These are phyloP conservation scores for Hypoxylon sp. DNA, from an alignment of 2,329 filamentous ascomycete genomes.

Conservation along the genomic window DNA sequence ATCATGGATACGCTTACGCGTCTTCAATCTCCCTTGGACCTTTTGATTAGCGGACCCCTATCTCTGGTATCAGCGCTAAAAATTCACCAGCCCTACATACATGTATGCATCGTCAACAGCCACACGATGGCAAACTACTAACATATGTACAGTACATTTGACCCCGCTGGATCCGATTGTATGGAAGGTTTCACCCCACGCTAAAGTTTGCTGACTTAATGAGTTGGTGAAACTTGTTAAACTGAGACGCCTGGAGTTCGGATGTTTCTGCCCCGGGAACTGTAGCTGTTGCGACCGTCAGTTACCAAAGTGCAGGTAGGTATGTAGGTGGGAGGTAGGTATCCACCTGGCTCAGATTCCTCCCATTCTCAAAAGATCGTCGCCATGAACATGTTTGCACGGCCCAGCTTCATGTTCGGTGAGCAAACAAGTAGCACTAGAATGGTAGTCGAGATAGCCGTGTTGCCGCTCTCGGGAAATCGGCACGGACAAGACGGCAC, in stretches of 20 bases:
- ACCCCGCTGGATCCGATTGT: constrained; percentile 17
- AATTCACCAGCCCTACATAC: constrained; percentile 20
- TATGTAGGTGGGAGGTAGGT: no score
- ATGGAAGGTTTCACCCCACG: constrained; percentile 12
- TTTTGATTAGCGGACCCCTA: constrained; percentile 22
- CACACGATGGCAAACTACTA: background rate
- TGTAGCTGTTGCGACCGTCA: constrained; percentile 14
- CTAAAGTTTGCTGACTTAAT: constrained; percentile 3
- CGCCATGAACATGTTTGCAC: constrained; percentile 3
- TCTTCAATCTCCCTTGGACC: constrained; percentile 36
- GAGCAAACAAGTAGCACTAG: background rate
- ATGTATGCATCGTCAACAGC: constrained; percentile 1
- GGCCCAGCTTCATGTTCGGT: background rate
- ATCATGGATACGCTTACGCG: constrained; percentile 31
- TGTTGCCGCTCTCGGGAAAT: constrained; percentile 22
- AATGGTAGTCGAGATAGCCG: background rate
- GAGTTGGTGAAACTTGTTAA: constrained; percentile 1
- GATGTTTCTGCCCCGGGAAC: constrained; percentile 29
- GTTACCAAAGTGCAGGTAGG: constrained; percentile 19
- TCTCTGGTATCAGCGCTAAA: constrained; percentile 28
- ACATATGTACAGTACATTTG: no score
- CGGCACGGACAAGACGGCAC: constrained; percentile 34
- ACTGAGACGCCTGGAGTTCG: constrained; percentile 28
- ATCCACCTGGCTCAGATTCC: constrained; percentile 16
- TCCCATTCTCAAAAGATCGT: constrained; percentile 17